These are phyloP conservation scores for Tylopilus sp. DNA, from an alignment of 1,284 basidiomycete genomes.

Conservation along the genomic window DNA sequence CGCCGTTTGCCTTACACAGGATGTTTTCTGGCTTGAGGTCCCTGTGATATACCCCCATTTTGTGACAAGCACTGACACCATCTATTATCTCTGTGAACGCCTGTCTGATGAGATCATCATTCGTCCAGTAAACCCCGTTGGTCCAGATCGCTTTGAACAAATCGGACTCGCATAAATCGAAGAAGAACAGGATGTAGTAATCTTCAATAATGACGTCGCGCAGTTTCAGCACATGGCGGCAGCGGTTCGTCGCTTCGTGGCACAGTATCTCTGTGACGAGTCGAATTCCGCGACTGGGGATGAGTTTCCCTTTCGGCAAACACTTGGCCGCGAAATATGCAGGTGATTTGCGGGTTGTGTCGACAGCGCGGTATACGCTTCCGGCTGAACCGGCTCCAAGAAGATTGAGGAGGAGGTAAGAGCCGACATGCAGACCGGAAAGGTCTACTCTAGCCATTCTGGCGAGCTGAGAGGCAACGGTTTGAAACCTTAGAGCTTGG, in stretches of 20 bases:
- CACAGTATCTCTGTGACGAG: conserved; percentile 56
- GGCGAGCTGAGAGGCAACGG: too few species aligned
- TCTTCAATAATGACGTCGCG: conserved; percentile 54
- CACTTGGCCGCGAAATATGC: conserved; percentile 69
- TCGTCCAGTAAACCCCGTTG: conserved; percentile 40
- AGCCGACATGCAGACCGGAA: conserved; percentile 1
- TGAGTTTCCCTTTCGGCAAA: conserved; percentile 52
- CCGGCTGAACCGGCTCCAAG: conserved; percentile 1
- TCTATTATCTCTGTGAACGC: conserved; percentile 77
- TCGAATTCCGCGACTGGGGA: conserved; percentile 46
- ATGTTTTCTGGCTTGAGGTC: conserved; percentile 56
- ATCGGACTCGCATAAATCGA: conserved; percentile 64
- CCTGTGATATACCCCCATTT: conserved; percentile 67
- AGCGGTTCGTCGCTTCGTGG: conserved; percentile 50
- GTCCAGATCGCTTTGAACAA: conserved; percentile 50
- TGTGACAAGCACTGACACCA: conserved; percentile 70
- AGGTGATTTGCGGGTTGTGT: neutral
- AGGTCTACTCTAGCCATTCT: neutral
- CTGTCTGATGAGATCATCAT: conserved; percentile 57
- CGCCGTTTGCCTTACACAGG: conserved; percentile 59
- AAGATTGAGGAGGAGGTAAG: conserved; percentile 2
- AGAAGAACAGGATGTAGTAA: conserved; percentile 52
- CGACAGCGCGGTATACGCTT: conserved; percentile 7
- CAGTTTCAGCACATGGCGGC: conserved; percentile 51
- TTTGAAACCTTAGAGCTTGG: too few species aligned